Evolutionary conservation across 2,329 filamentous ascomycete genomes (phyloP).

Genomic region (Chalaropsis thielavioides): DNA sequence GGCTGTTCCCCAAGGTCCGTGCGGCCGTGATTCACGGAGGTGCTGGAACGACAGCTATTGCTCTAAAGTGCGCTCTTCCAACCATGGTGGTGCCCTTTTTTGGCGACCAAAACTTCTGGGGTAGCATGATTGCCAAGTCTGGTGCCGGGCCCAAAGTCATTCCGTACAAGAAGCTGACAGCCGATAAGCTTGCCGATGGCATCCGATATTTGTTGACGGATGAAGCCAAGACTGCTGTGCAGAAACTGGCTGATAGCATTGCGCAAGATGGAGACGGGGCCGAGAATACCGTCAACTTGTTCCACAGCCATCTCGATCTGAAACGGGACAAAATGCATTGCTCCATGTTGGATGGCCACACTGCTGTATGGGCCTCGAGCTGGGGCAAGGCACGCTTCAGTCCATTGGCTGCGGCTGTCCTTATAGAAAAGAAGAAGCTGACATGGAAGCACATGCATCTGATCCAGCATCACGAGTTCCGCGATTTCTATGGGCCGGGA

Average conservation of each 20-base stretch:
- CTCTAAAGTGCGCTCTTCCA: slow-evolving; percentile 54
- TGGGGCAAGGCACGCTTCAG: slow-evolving; percentile 45
- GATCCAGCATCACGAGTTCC: slow-evolving; percentile 56
- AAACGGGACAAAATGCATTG: slow-evolving; percentile 45
- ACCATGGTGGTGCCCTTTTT: slow-evolving; percentile 71
- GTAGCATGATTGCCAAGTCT: slow-evolving; percentile 48
- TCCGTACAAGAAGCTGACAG: slow-evolving; percentile 51
- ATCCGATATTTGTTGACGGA: slow-evolving; percentile 53
- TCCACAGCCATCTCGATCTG: slow-evolving; percentile 46
- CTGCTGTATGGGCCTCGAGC: slow-evolving; percentile 53
- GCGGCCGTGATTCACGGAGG: slow-evolving; percentile 65
- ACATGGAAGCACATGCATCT: slow-evolving; percentile 50
- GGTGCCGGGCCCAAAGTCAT: slow-evolving; percentile 52
- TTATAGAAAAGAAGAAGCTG: slow-evolving; percentile 46
- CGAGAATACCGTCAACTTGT: slow-evolving; percentile 51
- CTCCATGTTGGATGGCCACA: slow-evolving; percentile 46
- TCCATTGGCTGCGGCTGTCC: slow-evolving; percentile 48
- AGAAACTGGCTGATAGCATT: slow-evolving; percentile 46
- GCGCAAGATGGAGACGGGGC: slow-evolving; percentile 52
- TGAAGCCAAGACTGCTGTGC: slow-evolving; percentile 42
- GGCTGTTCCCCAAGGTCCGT: slow-evolving; percentile 54
- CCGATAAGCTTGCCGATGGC: slow-evolving; percentile 51
- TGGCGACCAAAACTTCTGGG: slow-evolving; percentile 69
- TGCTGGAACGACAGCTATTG: slow-evolving; percentile 61
- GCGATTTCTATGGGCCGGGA: slow-evolving; percentile 61